Evolutionary conservation across 305 asterid genomes (phyloP), one percentile per base, ranked within the genome.

Genomic region (Fraxinus sp.): DNA sequence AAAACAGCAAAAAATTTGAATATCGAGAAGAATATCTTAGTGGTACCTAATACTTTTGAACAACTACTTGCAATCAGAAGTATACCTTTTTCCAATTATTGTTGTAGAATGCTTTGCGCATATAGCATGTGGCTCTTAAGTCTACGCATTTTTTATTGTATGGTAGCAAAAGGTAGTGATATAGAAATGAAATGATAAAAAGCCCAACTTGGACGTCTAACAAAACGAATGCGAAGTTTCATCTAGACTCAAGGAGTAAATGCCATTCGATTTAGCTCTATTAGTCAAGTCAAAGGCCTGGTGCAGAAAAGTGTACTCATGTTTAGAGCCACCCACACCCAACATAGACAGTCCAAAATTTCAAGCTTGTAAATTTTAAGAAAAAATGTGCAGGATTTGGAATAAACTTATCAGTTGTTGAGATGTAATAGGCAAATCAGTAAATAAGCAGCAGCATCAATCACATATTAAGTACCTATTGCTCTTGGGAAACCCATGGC

Each of bases 401-500:
- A 2, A 36, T 37, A 18, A 57, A n/a, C 49, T 74, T 5, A 35
- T 46, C 52, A n/a, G 26, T 20, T 18, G 59, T 1, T 74, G 26
- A 74, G 57, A 39, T 75, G 18, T 22, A 39, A 72, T 18, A 76
- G 18, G 13, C 73, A 64, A 76, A 37, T 7, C 49, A 46, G 46
- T 71, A 73, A 18, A 55, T n/a, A n/a, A 55, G 7, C 68, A 57
- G 26, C 68, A 57, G 10, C 26, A 18, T 5, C 66, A 16, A 18
- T 16, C 22, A 55, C 26, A 30, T 37, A 77, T 35, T 41, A 76
- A 79, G 84, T 84, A 95, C 98, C 98, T 87, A 91, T 85, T 85
- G 88, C 91, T 83, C 86, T 91, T 0, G 89, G 90, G 82, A 94
- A 94, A 81, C 97, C 98, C 97, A 93, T 90, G 84, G 93, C 74